These are phyloP conservation scores for Calvatia gigantea DNA, from an alignment of 768 basidiomycete genomes.

Conservation along the genomic window DNA sequence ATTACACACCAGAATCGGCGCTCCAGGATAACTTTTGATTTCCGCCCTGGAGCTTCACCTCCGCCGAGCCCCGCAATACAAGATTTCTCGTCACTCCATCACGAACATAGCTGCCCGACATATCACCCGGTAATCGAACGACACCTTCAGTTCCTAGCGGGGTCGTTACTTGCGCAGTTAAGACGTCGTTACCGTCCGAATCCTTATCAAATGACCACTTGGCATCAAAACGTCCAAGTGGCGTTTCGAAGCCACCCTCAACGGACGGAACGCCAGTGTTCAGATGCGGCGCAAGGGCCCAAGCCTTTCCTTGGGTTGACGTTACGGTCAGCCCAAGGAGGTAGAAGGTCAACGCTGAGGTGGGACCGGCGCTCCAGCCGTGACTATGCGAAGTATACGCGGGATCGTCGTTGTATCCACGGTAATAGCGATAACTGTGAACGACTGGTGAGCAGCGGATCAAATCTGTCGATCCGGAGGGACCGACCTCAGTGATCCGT, in stretches of 20 bases:
- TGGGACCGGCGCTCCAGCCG: conserved; percentile 58
- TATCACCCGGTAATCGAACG: conserved; percentile 1
- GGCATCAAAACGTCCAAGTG: conserved; percentile 48
- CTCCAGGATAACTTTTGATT: conserved; percentile 6
- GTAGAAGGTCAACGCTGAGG: conserved; percentile 54
- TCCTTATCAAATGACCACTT: conserved; percentile 31
- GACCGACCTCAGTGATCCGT: conserved; percentile 49
- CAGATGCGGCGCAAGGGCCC: conserved; percentile 45
- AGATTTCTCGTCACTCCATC: conserved; percentile 1
- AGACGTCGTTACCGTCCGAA: neutral
- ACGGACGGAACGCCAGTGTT: conserved; percentile 34
- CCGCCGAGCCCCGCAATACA: neutral
- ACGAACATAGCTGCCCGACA: neutral
- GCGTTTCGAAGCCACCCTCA: conserved; percentile 52
- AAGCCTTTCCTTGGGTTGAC: conserved; percentile 42
- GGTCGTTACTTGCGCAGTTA: neutral
- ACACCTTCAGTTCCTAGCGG: conserved; percentile 1
- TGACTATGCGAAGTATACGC: conserved; percentile 60
- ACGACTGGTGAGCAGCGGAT: neutral
- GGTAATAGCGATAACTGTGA: conserved; percentile 45
- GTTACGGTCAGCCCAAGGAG: conserved; percentile 51
- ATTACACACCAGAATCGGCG: neutral
- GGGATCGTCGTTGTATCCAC: conserved; percentile 54
- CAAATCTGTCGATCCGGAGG: neutral
- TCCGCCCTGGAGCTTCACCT: conserved; percentile 1